Evolutionary conservation across 164 flowering plant species (phyloP).

Genomic region (Protea cynaroides): DNA sequence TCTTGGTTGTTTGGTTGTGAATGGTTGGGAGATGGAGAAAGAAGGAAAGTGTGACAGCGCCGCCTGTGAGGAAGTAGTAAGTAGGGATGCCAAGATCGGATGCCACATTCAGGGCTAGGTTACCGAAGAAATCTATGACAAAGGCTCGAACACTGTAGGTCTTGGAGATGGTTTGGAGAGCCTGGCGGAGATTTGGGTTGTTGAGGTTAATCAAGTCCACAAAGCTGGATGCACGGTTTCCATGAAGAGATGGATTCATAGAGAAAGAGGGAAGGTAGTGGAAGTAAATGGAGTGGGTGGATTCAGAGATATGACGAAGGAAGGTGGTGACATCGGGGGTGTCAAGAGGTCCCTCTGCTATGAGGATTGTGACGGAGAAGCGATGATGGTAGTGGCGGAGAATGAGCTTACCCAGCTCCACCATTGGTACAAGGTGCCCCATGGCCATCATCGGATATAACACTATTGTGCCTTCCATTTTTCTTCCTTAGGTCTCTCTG

Average conservation of each 20-base stretch:
- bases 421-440: conserved; percentile 41
- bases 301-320: conserved; percentile 29
- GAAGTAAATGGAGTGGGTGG: conserved; percentile 35
- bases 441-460: conserved; percentile 31
- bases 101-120: conserved; percentile 15
- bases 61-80: conserved; percentile 34
- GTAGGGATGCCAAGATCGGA: conserved; percentile 30
- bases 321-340: conserved; percentile 32
- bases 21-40: conserved; percentile 25
- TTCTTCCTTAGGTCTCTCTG: background rate
- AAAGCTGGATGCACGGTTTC: conserved; percentile 2
- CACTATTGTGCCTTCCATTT: conserved; percentile 11
- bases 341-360: conserved; percentile 20
- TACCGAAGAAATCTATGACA: conserved; percentile 31
- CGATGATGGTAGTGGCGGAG: conserved; percentile 25
- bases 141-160: too few relatives aligned
- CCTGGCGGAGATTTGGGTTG: conserved; percentile 15
- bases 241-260: background rate
- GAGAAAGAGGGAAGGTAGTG: conserved; percentile 25
- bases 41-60: conserved; percentile 16
- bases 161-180: too few relatives aligned
- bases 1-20: conserved; percentile 10
- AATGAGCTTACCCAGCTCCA: conserved; percentile 39
- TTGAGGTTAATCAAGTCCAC: conserved; percentile 24
- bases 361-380: conserved; percentile 32